Conservation (phyloP, 192 early-diverging fungal genomes). For the Diversispora epigaea region DNA sequence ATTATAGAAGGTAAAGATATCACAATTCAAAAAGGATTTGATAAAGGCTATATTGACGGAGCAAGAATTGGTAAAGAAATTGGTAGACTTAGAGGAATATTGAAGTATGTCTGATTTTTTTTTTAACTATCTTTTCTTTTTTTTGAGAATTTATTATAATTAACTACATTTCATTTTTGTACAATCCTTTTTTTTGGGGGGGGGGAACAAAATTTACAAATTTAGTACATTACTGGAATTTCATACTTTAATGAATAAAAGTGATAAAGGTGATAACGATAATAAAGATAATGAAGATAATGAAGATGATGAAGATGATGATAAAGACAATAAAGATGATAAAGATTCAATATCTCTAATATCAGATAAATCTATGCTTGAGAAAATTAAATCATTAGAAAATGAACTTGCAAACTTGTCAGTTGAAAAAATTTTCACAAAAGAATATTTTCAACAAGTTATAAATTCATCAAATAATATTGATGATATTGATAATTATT, state of each 20-base stretch:
- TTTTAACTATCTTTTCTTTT: neutral
- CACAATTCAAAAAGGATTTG: constrained; percentile 55
- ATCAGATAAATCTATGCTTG: neutral
- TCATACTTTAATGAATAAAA: neutral
- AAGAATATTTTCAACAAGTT: constrained; percentile 7
- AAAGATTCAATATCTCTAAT: neutral
- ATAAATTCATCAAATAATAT: neutral
- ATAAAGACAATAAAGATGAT: neutral
- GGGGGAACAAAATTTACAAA: too few species aligned
- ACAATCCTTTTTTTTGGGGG: too few species aligned
- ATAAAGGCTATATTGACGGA: constrained; percentile 54
- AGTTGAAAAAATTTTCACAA: constrained; percentile 6
- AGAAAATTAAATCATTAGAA: constrained; percentile 21
- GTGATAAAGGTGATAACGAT: neutral
- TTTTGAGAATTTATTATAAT: neutral
- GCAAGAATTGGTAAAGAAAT: constrained; percentile 43
- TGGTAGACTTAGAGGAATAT: constrained; percentile 49
- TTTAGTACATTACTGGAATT: constrained; percentile 9
- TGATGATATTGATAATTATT: too few species aligned
- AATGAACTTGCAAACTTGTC: constrained; percentile 8
- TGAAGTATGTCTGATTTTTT: constrained; percentile 39
- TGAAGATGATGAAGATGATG: too few species aligned
- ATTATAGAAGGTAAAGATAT: constrained; percentile 57
- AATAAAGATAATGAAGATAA: too few species aligned
- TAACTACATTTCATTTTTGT: neutral